Conservation (phyloP, 2,329 filamentous ascomycete species). For the Dendrostoma leiphaemia region DNA sequence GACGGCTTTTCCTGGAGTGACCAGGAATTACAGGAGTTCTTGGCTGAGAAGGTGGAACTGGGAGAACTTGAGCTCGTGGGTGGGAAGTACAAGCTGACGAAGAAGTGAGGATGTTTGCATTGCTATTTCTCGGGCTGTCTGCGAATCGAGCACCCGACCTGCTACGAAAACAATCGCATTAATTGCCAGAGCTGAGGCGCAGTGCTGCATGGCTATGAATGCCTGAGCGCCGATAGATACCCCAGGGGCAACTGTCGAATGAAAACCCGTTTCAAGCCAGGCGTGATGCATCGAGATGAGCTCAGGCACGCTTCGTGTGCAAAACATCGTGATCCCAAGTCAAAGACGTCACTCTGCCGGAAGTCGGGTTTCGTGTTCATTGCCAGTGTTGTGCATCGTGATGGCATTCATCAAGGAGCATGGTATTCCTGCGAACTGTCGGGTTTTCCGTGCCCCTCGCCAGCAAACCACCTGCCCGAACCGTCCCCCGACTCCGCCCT, state of each 20-base stretch:
- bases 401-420: neutral
- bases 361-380: no score
- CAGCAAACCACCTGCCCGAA: neutral
- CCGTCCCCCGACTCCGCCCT: neutral
- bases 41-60: slow-evolving; percentile 73
- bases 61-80: slow-evolving; percentile 68
- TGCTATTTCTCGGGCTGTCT: neutral
- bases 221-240: neutral
- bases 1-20: slow-evolving; percentile 88
- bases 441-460: neutral
- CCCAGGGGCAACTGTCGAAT: no score
- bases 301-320: no score
- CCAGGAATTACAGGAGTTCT: slow-evolving; percentile 80
- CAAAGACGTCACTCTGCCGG: no score
- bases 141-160: neutral
- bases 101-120: slow-evolving; percentile 46
- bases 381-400: no score
- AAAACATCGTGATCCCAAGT: no score
- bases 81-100: slow-evolving; percentile 67
- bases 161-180: neutral
- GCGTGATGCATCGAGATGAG: no score
- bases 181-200: neutral
- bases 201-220: neutral
- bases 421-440: neutral
- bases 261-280: no score